Evolutionary conservation across 805 yeast species (phyloP), one percentile per base, ranked within the genome.

Genomic region (Cyberlindnera bimundalis): DNA sequence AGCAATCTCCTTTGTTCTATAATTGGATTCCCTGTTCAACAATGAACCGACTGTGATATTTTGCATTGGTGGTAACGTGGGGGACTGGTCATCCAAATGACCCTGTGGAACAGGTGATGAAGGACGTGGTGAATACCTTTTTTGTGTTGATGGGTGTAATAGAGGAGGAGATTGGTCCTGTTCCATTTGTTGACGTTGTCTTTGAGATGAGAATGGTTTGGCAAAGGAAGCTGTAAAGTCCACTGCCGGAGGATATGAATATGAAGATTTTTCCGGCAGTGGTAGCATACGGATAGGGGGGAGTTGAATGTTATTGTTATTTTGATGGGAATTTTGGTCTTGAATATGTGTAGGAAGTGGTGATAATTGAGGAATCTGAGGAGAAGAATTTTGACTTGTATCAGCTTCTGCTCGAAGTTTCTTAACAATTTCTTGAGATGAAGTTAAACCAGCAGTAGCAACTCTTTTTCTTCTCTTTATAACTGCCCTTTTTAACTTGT

Each of bases 401-500:
- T 23, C 23, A 25, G 36, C 29, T 17, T 38, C 35, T 9, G 45
- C 24, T 28, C 42, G 42, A 9, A 27, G 11, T 31, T 27, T 39
- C 37, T 42, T 44, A 5, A 24, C 26, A 20, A 13, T 16, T 12
- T 23, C 29, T 25, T 25, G 28, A 5, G 36, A 25, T 8, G 29
- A 12, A 11, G 17, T 21, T 12, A 33, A n/a, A 7, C 29, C 36
- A 16, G 28, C 28, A 2, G 16, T 21, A 8, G 19, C 19, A n/a
- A 48, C 55, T 51, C 93, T 70, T 48, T 78, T 81, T 42, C 96
- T 69, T 52, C 96, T 72, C 59, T 84, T 84, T 47, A 86, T 85
- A 31, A 85, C 78, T 40, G 73, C 70, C 51, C 81, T 74, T 53
- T 84, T 83, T 84, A 85, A 74, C 43, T 77, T 77, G 14, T 79